A percentile compares a stretch with the other conserved stretches of the same genome.
Conservation (phyloP, 208 protist genomes). For the Phytomonas sp. region DNA sequence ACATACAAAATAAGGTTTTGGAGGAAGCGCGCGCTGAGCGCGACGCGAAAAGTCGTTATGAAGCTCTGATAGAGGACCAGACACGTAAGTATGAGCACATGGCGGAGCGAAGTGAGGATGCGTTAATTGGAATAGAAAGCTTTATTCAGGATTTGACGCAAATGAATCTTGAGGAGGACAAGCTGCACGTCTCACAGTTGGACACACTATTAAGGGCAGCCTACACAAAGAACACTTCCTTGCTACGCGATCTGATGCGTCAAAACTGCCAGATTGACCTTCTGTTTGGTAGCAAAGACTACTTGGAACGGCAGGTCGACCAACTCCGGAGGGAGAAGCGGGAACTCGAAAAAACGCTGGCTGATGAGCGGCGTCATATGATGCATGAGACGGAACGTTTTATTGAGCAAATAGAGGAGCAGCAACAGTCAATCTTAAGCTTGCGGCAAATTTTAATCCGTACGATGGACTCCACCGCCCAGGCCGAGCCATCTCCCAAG, state of each 20-base stretch:
- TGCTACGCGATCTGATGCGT: constrained; percentile 77
- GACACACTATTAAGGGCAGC: constrained; percentile 74
- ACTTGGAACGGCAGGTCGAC: constrained; percentile 59
- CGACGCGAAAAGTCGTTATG: constrained; percentile 37
- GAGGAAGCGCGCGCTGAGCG: constrained; percentile 55
- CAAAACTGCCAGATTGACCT: constrained; percentile 68
- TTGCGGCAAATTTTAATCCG: constrained; percentile 78
- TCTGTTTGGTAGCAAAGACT: constrained; percentile 50
- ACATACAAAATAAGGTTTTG: constrained; percentile 69
- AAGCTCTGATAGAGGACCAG: constrained; percentile 49
- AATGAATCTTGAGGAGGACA: constrained; percentile 45
- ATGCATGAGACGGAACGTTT: constrained; percentile 57
- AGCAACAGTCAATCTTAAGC: constrained; percentile 77
- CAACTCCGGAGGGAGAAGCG: constrained; percentile 47
- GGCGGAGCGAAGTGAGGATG: constrained; percentile 53
- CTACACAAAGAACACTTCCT: constrained; percentile 77
- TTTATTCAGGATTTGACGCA: constrained; percentile 65
- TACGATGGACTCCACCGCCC: constrained; percentile 35
- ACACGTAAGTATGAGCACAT: constrained; percentile 41
- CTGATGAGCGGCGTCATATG: constrained; percentile 61
- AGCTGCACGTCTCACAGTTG: constrained; percentile 68
- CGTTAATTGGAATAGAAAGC: constrained; percentile 60
- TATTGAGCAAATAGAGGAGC: constrained; percentile 66
- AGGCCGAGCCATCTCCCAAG: not conserved
- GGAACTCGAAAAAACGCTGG: constrained; percentile 43